phyloP scores from a whole-genome alignment of 805 yeast species.

The Wickerhamomyces ciferrii region DNA sequence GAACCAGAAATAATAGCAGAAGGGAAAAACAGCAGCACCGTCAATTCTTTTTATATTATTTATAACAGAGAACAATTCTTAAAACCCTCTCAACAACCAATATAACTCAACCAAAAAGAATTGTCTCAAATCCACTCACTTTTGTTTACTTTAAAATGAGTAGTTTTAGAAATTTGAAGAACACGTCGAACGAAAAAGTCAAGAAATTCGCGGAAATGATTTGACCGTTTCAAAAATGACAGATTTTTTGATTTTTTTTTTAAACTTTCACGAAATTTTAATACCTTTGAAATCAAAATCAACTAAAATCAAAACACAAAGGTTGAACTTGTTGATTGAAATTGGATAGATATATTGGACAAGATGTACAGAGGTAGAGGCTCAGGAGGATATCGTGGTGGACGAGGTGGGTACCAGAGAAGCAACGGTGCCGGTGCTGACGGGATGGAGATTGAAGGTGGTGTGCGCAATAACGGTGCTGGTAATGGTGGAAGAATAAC shows the following conservation, averaged over 20 bases:
- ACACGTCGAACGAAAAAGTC: background rate
- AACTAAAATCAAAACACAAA: background rate
- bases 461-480: background rate
- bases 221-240: no score
- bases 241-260: background rate
- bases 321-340: background rate
- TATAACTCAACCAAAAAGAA: no score
- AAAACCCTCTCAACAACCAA: no score
- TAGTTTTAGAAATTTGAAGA: background rate
- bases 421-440: conserved; percentile 4
- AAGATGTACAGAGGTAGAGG: conserved; percentile 6
- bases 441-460: background rate
- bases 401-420: conserved; percentile 1
- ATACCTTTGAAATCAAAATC: background rate
- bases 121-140: no score
- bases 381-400: background rate
- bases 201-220: background rate
- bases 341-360: background rate
- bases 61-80: no score
- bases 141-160: no score
- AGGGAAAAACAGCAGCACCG: no score
- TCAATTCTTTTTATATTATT: no score
- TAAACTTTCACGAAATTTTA: no score
- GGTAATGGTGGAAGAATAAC: background rate
- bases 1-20: no score